phyloP scores from a whole-genome alignment of 75 land plant species.

The Pinus albicaulis region DNA sequence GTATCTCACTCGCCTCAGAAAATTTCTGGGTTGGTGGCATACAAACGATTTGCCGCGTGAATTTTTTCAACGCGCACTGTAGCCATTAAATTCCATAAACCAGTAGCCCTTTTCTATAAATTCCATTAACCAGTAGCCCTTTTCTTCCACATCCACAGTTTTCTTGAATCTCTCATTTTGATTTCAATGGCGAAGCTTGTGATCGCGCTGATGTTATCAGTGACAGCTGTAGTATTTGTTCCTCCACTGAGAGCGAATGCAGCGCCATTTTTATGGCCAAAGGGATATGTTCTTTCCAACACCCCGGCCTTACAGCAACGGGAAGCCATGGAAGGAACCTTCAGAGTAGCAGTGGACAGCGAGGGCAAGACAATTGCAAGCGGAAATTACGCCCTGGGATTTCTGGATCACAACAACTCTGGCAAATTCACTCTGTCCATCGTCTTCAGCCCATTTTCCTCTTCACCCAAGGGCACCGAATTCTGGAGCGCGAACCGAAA shows the following conservation, averaged over 20 bases:
- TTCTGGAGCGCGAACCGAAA: conserved; percentile 6
- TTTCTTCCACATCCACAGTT: too few relatives aligned
- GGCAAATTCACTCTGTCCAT: not conserved
- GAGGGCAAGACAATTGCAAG: not conserved
- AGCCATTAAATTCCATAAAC: too few relatives aligned
- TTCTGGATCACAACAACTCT: conserved; percentile 2
- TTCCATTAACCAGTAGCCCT: too few relatives aligned
- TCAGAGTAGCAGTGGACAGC: not conserved
- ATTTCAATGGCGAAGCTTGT: too few relatives aligned
- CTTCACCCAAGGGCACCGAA: not conserved
- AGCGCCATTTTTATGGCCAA: not conserved
- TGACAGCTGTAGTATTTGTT: too few relatives aligned
- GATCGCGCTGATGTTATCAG: too few relatives aligned
- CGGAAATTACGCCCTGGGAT: not conserved
- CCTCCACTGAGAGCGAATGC: not conserved
- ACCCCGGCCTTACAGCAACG: not conserved
- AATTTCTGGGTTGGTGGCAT: too few relatives aligned
- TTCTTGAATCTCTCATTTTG: too few relatives aligned
- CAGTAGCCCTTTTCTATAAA: too few relatives aligned
- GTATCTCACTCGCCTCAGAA: too few relatives aligned
- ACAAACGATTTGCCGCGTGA: too few relatives aligned
- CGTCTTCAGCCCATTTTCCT: not conserved
- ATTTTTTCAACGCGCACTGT: too few relatives aligned
- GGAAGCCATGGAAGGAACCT: not conserved
- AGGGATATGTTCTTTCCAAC: not conserved